Evolutionary conservation across 352 stramenopile genomes (phyloP), one percentile per base, ranked within the genome.

Genomic region (Phytophthora pluvialis): DNA sequence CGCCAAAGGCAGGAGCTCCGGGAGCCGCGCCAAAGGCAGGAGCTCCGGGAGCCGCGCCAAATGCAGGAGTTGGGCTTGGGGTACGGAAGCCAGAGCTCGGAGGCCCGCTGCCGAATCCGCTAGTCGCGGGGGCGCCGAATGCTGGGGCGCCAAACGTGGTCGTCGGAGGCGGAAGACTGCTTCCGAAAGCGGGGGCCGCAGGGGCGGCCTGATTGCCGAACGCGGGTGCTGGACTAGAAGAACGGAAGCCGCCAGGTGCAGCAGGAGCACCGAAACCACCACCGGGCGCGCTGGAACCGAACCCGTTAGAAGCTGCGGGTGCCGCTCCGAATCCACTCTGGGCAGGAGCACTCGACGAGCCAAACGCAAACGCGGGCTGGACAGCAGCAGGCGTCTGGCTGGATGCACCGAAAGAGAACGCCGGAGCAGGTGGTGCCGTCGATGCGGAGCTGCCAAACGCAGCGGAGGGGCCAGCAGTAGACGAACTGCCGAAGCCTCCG

Each of bases 281-380:
- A 40, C 46, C 70, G 8, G 44, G 33, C 10, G 60, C 47, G 39
- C 61, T 72, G 5, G 61, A 57, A 26, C 75, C 76, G 35, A 91
- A 91, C 4, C 66, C 69, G 32, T 38, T 68, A 0, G 77, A 65
- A 31, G 60, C 43, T 44, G 66, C 31, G 44, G 64, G 33, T 21
- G 55, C 35, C 18, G 60, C 45, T 57, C 66, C 76, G 49, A 80
- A 83, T 28, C 63, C 60, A 40, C 55, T 56, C 9, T 58, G 51
- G 26, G 44, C 48, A 64, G 62, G 18, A 58, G 55, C 43, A 53
- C 48, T 61, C 9, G 73, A 64, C 9, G 73, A 56, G 12, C 77
- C 77, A 62, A 86, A 89, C 4, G 52, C 63, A 49, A 75, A 75
- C 13, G 78, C 65, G 7, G 65, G 72, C 56, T 81, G 60, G 49